These are phyloP conservation scores for Hericium coralloides DNA, from an alignment of 768 basidiomycete species.

Conservation along the genomic window DNA sequence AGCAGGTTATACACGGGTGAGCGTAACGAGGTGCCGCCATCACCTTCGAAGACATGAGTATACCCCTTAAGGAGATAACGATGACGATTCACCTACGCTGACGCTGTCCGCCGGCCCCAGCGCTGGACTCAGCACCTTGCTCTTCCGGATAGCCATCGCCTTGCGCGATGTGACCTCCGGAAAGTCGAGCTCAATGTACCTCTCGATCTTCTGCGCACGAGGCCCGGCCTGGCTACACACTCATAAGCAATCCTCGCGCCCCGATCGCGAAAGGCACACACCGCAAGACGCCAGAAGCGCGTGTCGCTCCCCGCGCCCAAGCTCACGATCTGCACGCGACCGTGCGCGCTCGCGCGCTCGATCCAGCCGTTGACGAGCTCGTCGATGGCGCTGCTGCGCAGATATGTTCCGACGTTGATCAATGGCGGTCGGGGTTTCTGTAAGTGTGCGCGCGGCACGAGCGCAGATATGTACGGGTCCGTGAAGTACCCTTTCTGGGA, in stretches of 20 bases:
- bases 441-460: constrained; percentile 62
- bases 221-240: constrained; percentile 41
- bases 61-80: too few species aligned
- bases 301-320: constrained; percentile 95
- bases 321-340: constrained; percentile 78
- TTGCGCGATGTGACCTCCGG: constrained; percentile 79
- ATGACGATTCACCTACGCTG: constrained; percentile 29
- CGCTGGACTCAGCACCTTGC: constrained; percentile 40
- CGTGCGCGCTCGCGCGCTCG: constrained; percentile 27
- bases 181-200: constrained; percentile 90
- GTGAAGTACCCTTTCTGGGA: constrained; percentile 67
- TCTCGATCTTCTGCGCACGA: constrained; percentile 36
- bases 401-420: constrained; percentile 93
- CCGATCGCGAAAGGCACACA: constrained; percentile 32
- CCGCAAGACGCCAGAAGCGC: constrained; percentile 85
- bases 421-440: constrained; percentile 64
- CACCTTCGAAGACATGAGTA: constrained; percentile 26
- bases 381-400: constrained; percentile 77
- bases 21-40: constrained; percentile 53
- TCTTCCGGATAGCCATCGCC: constrained; percentile 69
- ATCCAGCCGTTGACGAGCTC: constrained; percentile 53
- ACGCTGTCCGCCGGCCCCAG: constrained; percentile 40
- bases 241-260: not conserved
- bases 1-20: constrained; percentile 59
- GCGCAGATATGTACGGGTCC: constrained; percentile 62